Base-by-base conservation (phyloP, 169 alveolate species). In the Plasmodium gallinaceum region DNA sequence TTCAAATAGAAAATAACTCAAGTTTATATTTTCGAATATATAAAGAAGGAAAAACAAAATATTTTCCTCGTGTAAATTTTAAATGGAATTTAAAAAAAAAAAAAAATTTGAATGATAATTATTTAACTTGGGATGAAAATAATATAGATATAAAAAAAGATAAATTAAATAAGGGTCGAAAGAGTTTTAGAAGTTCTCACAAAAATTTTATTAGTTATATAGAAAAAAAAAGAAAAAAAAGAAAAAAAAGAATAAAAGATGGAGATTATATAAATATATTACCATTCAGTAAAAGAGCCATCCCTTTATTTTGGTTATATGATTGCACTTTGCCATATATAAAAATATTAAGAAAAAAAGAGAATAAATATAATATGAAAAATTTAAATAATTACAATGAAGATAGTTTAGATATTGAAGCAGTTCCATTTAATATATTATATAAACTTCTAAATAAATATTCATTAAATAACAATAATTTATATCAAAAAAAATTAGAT, bases 1-100 rank as follows among this genome's bases (percentile, higher is more conserved):
- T 92, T 45, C 95, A 92, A 74, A 87, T 92, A 9, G 93, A 90
- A 45, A 92, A 92, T 61, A 88, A 89, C 71, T 85, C 93, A 46
- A 57, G 94, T 18, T 62, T 92, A 75, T 61, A 87, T 12, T 91
- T 92, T 24, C 90, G 95, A 60, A 88, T 92, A 43, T 92, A 89
- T 43, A 85, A 85, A 46, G 94, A 92, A 60, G 91, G 93, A 26
- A 48, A 91, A 24, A 83, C 88, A 24, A 85, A 66, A 60, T 91
- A 91, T 20, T 69, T 91, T 69, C 69, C 88, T 39, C 24, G 92
- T 2, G 92, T 91, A 14, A 74, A 88, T 7, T 74, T 69, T 66
- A 87, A 51, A 69, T 89, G 73, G 94, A 64, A 65, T 69, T 54
- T 43, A 64, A 69, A 58, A 64, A 80, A 22, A 39, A 78, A 26